phyloP scores from a whole-genome alignment of 129 eudicot genomes.

The Flaveria sonorensis region DNA sequence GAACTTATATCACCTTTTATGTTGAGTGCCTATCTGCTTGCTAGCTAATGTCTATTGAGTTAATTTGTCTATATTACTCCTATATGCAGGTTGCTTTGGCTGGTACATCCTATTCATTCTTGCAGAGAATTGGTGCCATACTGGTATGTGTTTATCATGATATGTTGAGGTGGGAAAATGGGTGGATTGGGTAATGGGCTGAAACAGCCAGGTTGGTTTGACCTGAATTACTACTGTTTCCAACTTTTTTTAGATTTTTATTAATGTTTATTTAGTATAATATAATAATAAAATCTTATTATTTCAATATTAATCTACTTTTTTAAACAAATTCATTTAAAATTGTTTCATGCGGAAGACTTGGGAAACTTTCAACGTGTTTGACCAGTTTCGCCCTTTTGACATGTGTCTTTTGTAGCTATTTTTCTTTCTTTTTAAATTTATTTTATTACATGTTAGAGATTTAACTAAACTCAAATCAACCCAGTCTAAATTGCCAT shows the following conservation, averaged over 20 bases:
- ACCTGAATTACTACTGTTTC: background rate
- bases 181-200: background rate
- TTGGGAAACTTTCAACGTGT: background rate
- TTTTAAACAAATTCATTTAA: background rate
- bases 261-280: background rate
- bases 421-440: background rate
- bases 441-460: background rate
- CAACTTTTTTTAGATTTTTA: background rate
- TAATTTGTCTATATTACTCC: conserved; percentile 21
- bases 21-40: background rate
- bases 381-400: background rate
- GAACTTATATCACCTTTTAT: background rate
- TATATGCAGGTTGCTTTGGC: conserved; percentile 66
- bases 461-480: background rate
- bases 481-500: background rate
- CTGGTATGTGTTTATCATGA: conserved; percentile 47
- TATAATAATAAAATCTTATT: background rate
- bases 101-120: conserved; percentile 75
- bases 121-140: conserved; percentile 86
- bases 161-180: background rate
- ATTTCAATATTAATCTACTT: background rate
- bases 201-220: conserved; percentile 8
- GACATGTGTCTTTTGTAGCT: background rate
- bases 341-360: background rate
- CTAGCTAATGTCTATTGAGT: background rate